These are phyloP conservation scores for Trichosporon sp. DNA, from an alignment of 1,284 basidiomycete genomes.

Conservation along the genomic window DNA sequence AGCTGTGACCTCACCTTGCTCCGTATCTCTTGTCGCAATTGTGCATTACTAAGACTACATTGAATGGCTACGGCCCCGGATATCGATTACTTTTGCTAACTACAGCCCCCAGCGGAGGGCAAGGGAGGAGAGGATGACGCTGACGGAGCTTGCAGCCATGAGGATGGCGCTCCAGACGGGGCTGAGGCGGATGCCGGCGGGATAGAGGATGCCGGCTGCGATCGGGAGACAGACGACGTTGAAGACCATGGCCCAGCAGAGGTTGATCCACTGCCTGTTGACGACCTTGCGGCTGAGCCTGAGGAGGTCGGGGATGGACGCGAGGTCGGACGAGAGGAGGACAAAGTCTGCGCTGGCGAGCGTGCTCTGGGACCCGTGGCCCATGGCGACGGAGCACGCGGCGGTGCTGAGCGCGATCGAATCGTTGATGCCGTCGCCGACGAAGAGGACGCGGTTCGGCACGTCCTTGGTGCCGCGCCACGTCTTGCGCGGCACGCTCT, in stretches of 20 bases:
- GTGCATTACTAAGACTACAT: background rate
- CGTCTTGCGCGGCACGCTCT: background rate
- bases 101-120: slow-evolving; percentile 79
- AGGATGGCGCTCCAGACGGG: slow-evolving; percentile 97
- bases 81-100: background rate
- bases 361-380: slow-evolving; percentile 94
- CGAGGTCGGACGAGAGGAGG: slow-evolving; percentile 88
- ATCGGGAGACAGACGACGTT: slow-evolving; percentile 93
- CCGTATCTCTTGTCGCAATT: too few species aligned
- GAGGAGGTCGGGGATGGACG: slow-evolving; percentile 92
- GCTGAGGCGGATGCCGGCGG: slow-evolving; percentile 77
- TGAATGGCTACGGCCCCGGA: background rate
- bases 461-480: slow-evolving; percentile 56
- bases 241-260: slow-evolving; percentile 89
- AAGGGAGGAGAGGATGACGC: slow-evolving; percentile 88
- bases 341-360: slow-evolving; percentile 97
- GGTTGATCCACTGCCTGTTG: slow-evolving; percentile 73
- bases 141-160: slow-evolving; percentile 98
- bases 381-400: slow-evolving; percentile 90
- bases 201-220: slow-evolving; percentile 93
- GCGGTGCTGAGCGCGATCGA: slow-evolving; percentile 93
- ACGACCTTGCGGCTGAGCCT: slow-evolving; percentile 87
- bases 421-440: slow-evolving; percentile 98
- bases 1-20: too few species aligned
- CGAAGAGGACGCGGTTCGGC: slow-evolving; percentile 78